These are phyloP conservation scores for Alternaria hordeiaustralica DNA, from an alignment of 2,329 filamentous ascomycete species.

Conservation along the genomic window DNA sequence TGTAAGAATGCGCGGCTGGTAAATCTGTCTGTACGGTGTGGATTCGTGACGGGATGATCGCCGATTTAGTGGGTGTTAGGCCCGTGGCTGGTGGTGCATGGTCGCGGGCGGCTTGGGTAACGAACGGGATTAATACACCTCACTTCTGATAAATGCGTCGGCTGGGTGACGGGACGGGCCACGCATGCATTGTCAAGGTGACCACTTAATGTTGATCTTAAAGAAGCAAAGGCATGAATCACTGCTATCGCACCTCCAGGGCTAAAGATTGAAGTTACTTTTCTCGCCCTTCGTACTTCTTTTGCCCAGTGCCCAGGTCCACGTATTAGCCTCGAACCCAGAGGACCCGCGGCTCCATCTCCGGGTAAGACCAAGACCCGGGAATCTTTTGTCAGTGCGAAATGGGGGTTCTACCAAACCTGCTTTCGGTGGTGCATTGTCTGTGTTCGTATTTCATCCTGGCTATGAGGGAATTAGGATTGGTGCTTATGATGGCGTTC, in stretches of 20 bases:
- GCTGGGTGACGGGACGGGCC: slow-evolving; percentile 1
- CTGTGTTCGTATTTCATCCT: not conserved
- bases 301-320: not conserved
- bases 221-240: not conserved
- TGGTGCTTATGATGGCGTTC: not conserved
- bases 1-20: not conserved
- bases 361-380: not conserved
- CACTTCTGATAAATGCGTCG: not conserved
- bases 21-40: not conserved
- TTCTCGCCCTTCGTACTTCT: not conserved
- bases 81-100: not conserved
- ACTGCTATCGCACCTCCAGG: not conserved
- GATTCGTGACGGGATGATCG: not conserved
- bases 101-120: not conserved
- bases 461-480: not conserved
- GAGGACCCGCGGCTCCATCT: not conserved
- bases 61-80: not conserved
- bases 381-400: not conserved
- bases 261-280: not conserved
- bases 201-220: not conserved
- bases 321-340: not conserved
- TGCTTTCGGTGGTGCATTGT: not conserved
- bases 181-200: not conserved
- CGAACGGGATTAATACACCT: not conserved
- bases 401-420: not conserved